Conservation (phyloP, 345 rosid species). For the Zanthoxylum bungeanum region DNA sequence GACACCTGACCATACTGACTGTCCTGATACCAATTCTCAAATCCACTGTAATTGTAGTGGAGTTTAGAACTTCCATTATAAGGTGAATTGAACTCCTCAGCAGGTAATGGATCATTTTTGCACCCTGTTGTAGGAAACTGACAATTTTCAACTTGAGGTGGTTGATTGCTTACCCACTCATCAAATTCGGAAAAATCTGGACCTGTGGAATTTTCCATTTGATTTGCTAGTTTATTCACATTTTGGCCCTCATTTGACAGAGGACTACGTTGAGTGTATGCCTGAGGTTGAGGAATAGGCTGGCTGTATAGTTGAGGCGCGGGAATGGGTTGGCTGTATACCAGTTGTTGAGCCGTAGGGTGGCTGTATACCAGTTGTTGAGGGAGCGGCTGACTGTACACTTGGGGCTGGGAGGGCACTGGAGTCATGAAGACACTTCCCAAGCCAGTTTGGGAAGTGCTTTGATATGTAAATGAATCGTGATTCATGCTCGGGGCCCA, state of each 20-base stretch:
- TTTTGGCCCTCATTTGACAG: slow-evolving; percentile 18
- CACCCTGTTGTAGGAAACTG: slow-evolving; percentile 11
- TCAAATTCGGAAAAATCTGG: slow-evolving; percentile 18
- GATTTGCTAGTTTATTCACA: slow-evolving; percentile 10
- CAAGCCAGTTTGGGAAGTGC: slow-evolving; percentile 16
- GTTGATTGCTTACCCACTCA: slow-evolving; percentile 24
- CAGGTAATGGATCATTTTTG: slow-evolving; percentile 15
- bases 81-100: slow-evolving; percentile 13
- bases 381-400: slow-evolving; percentile 15
- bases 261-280: slow-evolving; percentile 9
- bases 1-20: slow-evolving; percentile 13
- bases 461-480: slow-evolving; percentile 20
- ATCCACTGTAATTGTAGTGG: slow-evolving; percentile 13
- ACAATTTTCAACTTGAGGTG: slow-evolving; percentile 15
- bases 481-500: slow-evolving; percentile 17
- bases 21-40: slow-evolving; percentile 27
- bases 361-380: slow-evolving; percentile 12
- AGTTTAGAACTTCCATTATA: slow-evolving; percentile 17
- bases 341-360: slow-evolving; percentile 1
- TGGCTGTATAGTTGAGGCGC: no score
- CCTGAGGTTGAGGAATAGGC: slow-evolving; percentile 7
- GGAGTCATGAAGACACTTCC: slow-evolving; percentile 6
- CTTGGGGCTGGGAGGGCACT: slow-evolving; percentile 19
- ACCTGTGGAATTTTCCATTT: slow-evolving; percentile 16
- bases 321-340: no score